Evolutionary conservation across 306 rosid genomes (phyloP).

Genomic region (Cucurbita pepo): DNA sequence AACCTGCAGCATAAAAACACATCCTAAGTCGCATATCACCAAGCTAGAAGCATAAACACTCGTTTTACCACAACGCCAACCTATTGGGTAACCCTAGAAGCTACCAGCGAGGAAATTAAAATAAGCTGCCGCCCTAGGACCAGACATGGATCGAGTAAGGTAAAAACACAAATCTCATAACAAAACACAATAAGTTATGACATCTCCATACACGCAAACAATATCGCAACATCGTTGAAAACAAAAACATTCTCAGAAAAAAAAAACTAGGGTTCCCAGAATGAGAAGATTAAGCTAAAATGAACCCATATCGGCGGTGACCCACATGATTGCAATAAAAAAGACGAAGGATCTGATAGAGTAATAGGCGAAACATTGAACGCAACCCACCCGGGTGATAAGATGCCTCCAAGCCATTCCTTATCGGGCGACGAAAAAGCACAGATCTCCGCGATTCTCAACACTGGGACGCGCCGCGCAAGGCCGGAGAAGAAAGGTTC

Average conservation of each 20-base stretch:
- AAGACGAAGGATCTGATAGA: background rate
- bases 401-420: slow-evolving; percentile 56
- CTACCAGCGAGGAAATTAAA: background rate
- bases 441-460: background rate
- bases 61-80: background rate
- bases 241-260: background rate
- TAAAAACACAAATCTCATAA: background rate
- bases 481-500: background rate
- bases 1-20: slow-evolving; percentile 29
- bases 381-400: slow-evolving; percentile 40
- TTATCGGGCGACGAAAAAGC: background rate
- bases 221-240: background rate
- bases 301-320: background rate
- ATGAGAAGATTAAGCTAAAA: background rate
- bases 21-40: background rate
- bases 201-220: background rate
- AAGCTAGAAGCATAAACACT: background rate
- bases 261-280: slow-evolving; percentile 24
- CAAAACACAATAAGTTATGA: background rate
- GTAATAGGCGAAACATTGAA: background rate
- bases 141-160: background rate
- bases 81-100: background rate
- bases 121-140: background rate
- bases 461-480: background rate
- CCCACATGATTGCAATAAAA: background rate